Conservation (phyloP, 331 rosid species). For the Pyracantha coccinea region DNA sequence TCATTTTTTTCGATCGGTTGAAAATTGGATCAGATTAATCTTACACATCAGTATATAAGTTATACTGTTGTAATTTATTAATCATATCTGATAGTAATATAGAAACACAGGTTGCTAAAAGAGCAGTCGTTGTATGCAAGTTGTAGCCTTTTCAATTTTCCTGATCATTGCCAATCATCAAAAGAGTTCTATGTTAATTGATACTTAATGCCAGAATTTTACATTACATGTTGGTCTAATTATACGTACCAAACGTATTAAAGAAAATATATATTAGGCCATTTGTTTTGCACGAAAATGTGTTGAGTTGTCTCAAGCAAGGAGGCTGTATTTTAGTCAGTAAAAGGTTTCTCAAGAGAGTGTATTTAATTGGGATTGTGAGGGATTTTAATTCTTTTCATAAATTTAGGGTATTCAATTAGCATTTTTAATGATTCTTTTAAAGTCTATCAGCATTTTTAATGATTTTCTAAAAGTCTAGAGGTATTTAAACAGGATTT, state of each 20-base stretch:
- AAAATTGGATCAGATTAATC: background rate
- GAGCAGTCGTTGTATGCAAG: background rate
- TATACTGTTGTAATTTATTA: background rate
- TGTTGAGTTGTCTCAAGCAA: no score
- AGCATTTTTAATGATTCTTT: no score
- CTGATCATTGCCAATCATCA: background rate
- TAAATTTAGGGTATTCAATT: no score
- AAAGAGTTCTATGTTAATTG: background rate
- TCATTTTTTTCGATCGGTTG: background rate
- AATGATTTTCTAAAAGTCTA: no score
- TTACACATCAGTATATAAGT: background rate
- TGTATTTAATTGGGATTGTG: no score
- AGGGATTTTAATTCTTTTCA: no score
- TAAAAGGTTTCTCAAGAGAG: no score
- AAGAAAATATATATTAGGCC: no score
- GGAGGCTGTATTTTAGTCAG: no score
- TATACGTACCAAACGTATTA: background rate
- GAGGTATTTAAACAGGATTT: accelerated
- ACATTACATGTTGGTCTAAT: background rate
- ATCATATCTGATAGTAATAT: background rate
- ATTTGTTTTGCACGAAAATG: no score
- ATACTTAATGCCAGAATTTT: background rate
- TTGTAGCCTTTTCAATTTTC: background rate
- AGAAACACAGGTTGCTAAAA: background rate
- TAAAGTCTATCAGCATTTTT: no score